Evolutionary conservation across 2,329 filamentous ascomycete genomes (phyloP).

Genomic region (Diaporthe batatas): DNA sequence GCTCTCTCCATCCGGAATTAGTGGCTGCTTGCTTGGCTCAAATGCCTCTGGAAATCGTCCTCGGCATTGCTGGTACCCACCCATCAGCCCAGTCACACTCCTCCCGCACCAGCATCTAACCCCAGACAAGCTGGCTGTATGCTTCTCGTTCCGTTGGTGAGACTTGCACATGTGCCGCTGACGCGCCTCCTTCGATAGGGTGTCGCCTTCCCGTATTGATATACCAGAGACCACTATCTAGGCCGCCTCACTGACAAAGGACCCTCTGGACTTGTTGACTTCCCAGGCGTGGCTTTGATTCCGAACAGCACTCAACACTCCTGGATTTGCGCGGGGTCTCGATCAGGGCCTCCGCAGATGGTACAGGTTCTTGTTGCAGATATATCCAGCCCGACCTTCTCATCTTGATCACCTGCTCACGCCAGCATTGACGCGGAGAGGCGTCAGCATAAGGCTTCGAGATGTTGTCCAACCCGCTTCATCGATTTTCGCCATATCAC

Average conservation of each 20-base stretch:
- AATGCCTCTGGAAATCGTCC: neutral
- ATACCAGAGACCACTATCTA: conserved; percentile 9
- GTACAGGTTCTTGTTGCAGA: neutral
- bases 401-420: neutral
- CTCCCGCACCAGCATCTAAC: conserved; percentile 29
- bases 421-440: neutral
- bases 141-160: conserved; percentile 1
- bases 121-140: conserved; percentile 32
- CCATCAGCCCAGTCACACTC: conserved; percentile 8
- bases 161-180: conserved; percentile 26
- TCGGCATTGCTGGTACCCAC: conserved; percentile 25
- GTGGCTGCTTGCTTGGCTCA: conserved; percentile 13
- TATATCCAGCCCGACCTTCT: neutral
- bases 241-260: neutral
- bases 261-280: neutral
- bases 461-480: conserved; percentile 75
- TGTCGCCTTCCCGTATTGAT: conserved; percentile 6
- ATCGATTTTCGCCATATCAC: conserved; percentile 73
- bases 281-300: conserved; percentile 3
- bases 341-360: conserved; percentile 12
- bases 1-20: conserved; percentile 34
- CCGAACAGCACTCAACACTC: neutral
- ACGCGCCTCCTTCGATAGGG: conserved; percentile 10
- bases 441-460: conserved; percentile 48
- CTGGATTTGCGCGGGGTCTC: neutral